Evolutionary conservation across 2,329 filamentous ascomycete genomes (phyloP), one percentile per base, ranked within the genome.

Genomic region (Nigrospora osmanthi): DNA sequence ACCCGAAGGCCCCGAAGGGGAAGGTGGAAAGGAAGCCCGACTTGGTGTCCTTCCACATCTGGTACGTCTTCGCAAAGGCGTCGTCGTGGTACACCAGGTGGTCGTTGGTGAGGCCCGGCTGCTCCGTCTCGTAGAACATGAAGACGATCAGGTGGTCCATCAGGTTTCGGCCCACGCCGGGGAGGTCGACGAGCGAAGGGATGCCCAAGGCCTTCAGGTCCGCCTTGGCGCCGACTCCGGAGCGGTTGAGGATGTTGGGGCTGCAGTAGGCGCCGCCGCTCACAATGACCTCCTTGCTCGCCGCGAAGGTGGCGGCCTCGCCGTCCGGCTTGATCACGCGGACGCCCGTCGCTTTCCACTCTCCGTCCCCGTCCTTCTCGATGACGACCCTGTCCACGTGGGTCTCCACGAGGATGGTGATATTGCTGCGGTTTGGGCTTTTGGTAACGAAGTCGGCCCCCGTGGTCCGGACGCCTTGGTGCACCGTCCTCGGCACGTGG

Each of bases 1-100:
- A 85, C 11, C 72, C 78, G 43, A 83, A 82, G 11, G 70, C 69
- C 35, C 80, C 80, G 43, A 83, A 84, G 11, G 80, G 80, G 52
- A 83, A 82, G 0, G 70, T 73, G 1, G 80, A 76, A 1, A 83
- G 63, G 32, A 78, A 67, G 1, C 81, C 80, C 2, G 68, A 66
- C 53, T 80, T 80, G 42, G 75, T 69, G 30, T 78, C 71, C 56
- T 78, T 72, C 71, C 76, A 84, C 40, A 75, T 66, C 12, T 67
- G 59, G 52, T 76, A 75, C 0, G 75, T 69, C 43, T 71, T 70
- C 12, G 65, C 63, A 15, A 75, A 63, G 23, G 70, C 74, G 50
- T 76, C 66, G 32, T 67, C 69, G 49, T 80, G 76, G 59, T 78
- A 78, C 36, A 76, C 68, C 13, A 48, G 43, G 16, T 74, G 59